These are phyloP conservation scores for Cytospora schulzeri DNA, from an alignment of 2,329 filamentous ascomycete genomes.

Conservation along the genomic window DNA sequence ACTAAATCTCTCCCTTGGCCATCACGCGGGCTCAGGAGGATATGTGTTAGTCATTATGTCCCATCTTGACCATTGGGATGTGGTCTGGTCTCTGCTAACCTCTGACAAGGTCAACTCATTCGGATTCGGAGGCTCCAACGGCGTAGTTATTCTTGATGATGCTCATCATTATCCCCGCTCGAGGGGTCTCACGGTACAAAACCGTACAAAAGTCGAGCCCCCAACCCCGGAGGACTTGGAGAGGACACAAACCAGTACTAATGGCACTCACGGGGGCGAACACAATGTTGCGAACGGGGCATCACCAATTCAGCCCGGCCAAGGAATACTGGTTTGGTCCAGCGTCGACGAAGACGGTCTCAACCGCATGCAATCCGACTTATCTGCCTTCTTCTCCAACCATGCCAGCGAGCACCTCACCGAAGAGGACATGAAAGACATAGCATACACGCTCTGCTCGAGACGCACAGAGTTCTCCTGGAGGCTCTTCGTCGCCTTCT, in stretches of 20 bases:
- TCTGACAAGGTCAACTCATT: slow-evolving; percentile 51
- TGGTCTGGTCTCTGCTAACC: not conserved
- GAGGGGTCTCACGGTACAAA: not conserved
- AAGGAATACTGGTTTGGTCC: not conserved
- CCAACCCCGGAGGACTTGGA: not conserved
- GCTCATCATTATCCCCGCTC: slow-evolving; percentile 6
- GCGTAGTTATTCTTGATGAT: slow-evolving; percentile 41
- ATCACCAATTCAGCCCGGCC: not conserved
- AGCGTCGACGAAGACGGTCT: not conserved
- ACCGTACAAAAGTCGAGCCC: not conserved
- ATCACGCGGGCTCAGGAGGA: slow-evolving; percentile 45
- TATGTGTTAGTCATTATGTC: slow-evolving; percentile 35
- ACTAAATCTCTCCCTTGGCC: slow-evolving; percentile 51
- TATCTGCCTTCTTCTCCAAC: not conserved
- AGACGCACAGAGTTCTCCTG: slow-evolving; percentile 33
- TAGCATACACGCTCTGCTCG: slow-evolving; percentile 33
- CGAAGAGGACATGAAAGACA: slow-evolving; percentile 12
- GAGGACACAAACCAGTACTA: not conserved
- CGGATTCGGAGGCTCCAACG: slow-evolving; percentile 60
- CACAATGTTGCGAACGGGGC: not conserved
- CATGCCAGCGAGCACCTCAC: not conserved
- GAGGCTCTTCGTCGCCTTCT: slow-evolving; percentile 31
- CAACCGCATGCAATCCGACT: not conserved
- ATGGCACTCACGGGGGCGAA: not conserved
- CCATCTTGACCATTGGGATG: not conserved